Conservation (phyloP, 371 early-diverging fungal species). For the Funneliformis caledonium region DNA sequence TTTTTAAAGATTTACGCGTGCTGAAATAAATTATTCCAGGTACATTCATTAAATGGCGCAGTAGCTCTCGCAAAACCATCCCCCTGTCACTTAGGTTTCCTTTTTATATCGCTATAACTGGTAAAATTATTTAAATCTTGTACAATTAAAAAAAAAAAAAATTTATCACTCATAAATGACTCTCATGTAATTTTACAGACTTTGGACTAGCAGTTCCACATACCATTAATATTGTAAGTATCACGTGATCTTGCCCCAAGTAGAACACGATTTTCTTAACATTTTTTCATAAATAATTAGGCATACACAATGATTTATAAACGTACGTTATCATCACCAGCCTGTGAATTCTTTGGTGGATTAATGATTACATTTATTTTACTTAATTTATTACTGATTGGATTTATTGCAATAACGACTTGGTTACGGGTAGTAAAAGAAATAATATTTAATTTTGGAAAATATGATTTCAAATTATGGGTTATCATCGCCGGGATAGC, state of each 20-base stretch:
- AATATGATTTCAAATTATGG: conserved; percentile 5
- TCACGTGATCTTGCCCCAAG: neutral
- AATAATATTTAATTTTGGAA: neutral
- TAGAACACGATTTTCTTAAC: neutral
- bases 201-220: neutral
- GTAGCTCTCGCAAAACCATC: neutral
- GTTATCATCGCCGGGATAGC: neutral
- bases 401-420: neutral
- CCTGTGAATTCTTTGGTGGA: neutral
- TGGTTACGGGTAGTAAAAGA: neutral
- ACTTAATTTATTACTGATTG: neutral
- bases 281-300: neutral
- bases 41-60: neutral
- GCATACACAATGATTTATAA: neutral
- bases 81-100: neutral
- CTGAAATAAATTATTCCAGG: neutral
- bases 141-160: neutral
- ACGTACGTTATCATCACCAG: neutral
- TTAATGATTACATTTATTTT: neutral
- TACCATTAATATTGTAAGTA: neutral
- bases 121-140: neutral
- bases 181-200: neutral
- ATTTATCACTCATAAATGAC: neutral
- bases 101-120: neutral
- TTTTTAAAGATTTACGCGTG: too few relatives aligned